phyloP scores from a whole-genome alignment of 805 yeast species.

The Metschnikowia orientalis region DNA sequence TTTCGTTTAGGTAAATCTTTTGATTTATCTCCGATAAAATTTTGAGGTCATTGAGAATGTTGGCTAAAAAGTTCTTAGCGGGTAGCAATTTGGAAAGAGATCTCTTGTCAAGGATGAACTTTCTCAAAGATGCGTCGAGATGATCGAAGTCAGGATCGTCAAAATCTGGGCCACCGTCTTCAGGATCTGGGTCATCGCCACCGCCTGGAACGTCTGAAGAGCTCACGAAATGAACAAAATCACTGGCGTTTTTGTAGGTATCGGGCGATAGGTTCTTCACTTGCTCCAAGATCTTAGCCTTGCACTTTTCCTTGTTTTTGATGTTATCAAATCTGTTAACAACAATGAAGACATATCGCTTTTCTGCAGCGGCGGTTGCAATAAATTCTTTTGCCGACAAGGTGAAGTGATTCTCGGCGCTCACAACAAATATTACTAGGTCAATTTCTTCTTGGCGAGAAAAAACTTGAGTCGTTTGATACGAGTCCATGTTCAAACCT shows the following conservation, averaged over 20 bases:
- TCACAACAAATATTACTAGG: constrained; percentile 90
- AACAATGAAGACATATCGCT: constrained; percentile 87
- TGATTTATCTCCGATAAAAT: constrained; percentile 61
- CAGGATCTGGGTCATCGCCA: constrained; percentile 27
- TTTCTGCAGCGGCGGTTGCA: constrained; percentile 84
- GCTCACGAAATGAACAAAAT: constrained; percentile 90
- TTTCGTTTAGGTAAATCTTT: constrained; percentile 47
- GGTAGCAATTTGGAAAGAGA: constrained; percentile 86
- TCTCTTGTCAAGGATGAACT: constrained; percentile 84
- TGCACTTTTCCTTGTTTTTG: constrained; percentile 75
- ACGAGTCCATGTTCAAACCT: constrained; percentile 88
- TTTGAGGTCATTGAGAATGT: constrained; percentile 62
- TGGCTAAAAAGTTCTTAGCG: constrained; percentile 79
- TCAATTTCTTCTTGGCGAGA: constrained; percentile 97
- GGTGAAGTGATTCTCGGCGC: constrained; percentile 94
- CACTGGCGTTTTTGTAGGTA: constrained; percentile 80
- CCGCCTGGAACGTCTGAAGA: constrained; percentile 47
- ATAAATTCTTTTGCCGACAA: constrained; percentile 92
- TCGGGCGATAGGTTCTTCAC: constrained; percentile 84
- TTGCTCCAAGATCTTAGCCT: constrained; percentile 72
- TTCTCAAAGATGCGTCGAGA: constrained; percentile 78
- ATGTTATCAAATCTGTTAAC: constrained; percentile 90
- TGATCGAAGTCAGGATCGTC: constrained; percentile 69
- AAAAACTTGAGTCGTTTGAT: constrained; percentile 91
- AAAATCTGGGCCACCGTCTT: constrained; percentile 27